phyloP scores from a whole-genome alignment of 106 monocot species.

The Narthecium ossifragum region DNA sequence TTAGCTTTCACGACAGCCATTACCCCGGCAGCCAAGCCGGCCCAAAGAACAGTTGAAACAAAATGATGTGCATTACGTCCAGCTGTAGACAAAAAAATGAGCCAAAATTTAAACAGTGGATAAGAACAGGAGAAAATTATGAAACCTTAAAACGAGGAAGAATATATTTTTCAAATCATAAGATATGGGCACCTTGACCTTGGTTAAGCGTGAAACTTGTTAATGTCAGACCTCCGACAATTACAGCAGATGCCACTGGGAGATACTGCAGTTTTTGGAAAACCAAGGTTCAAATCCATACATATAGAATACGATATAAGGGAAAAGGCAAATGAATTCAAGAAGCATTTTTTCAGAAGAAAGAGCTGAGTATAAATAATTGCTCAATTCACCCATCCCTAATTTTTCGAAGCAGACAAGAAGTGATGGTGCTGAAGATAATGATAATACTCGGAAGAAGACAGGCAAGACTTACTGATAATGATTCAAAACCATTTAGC shows the following conservation, averaged over 20 bases:
- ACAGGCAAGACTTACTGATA: slow-evolving; percentile 44
- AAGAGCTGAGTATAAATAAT: too few relatives aligned
- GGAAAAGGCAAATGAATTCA: background rate
- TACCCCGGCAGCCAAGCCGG: slow-evolving; percentile 70
- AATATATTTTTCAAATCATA: too few relatives aligned
- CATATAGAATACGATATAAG: too few relatives aligned
- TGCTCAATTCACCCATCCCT: too few relatives aligned
- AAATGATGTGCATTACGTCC: slow-evolving; percentile 51
- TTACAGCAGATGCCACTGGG: slow-evolving; percentile 72
- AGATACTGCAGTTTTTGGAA: slow-evolving; percentile 96
- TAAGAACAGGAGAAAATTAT: too few relatives aligned
- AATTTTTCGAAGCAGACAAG: too few relatives aligned
- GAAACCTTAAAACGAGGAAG: too few relatives aligned
- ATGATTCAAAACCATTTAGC: slow-evolving; percentile 64
- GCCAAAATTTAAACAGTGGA: too few relatives aligned
- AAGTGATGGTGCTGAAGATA: too few relatives aligned
- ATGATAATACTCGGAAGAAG: background rate
- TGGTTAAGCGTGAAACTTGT: slow-evolving; percentile 73
- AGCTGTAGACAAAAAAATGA: slow-evolving; percentile 16
- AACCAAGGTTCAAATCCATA: too few relatives aligned
- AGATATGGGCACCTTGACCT: slow-evolving; percentile 34
- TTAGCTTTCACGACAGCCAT: slow-evolving; percentile 79
- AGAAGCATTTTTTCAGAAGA: background rate
- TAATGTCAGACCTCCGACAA: slow-evolving; percentile 75
- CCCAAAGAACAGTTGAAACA: slow-evolving; percentile 69